Base-by-base conservation (phyloP, 108 stramenopile species). In the Asterionellopsis glacialis region DNA sequence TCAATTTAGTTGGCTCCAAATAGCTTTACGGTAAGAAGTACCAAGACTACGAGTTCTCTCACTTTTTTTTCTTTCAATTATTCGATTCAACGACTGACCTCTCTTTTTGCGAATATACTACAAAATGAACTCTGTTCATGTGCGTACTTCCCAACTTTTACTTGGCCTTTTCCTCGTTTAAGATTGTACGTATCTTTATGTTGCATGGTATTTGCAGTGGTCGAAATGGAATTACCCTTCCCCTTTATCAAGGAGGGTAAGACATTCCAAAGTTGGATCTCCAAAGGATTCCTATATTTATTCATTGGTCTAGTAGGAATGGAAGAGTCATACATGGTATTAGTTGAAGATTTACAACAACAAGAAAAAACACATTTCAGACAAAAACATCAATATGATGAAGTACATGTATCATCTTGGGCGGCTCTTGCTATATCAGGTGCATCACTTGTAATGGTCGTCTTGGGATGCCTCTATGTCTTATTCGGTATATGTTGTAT, bases 251-350 rank as follows among this genome's bases (percentile, higher is more conserved):
- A 57, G 18, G 43, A 63, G 11, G 53, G 65, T 11, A 9, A 21
- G 12, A 69, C 81, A 25, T 43, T 90, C 22, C 68, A 76, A 47
- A 68, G 51, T 23, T 77, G 74, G 39, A 22, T 77, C 18, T 65
- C 66, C 21, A 74, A 83, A 39, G 90, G 90, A 19, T 86, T 91
- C 47, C 41, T 91, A 41, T 91, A 91, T 51, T 74, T 85, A 47
- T 91, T 91, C 51, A 61, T 91, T 52, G 90, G 90, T 14, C 45
- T 91, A 45, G 67, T 83, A 38, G 81, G 87, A 18, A 54, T 79
- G 73, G 90, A 88, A 50, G 82, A 88, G 55, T 73, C 82, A 43
- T 65, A 79, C 13, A 77, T 77, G 11, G 81, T 82, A 27, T 69
- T 69, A 16, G 72, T 85, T 0, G 57, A 81, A 53, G 77, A 81